A percentile compares a stretch with the other conserved stretches of the same genome.
Conservation (phyloP, 2,329 filamentous ascomycete genomes). For the Fusarium setosum region DNA sequence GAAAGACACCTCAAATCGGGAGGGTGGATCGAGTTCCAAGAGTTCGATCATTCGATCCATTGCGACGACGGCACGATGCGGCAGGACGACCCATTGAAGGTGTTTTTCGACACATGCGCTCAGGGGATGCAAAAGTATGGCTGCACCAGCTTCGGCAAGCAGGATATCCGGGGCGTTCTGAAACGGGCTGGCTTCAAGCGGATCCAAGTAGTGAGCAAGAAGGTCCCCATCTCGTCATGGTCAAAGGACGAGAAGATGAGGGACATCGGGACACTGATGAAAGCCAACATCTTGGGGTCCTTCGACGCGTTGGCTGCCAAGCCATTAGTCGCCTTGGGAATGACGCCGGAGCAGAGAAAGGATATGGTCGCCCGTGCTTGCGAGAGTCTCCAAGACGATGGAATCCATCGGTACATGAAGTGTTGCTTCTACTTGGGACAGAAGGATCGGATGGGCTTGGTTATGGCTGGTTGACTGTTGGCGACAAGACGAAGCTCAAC, state of each 20-base stretch:
- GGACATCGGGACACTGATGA: constrained; percentile 57
- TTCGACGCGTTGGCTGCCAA: constrained; percentile 56
- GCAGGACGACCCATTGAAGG: constrained; percentile 51
- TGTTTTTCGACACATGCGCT: constrained; percentile 48
- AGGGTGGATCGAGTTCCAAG: constrained; percentile 65
- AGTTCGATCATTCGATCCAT: constrained; percentile 53
- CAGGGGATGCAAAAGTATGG: constrained; percentile 50
- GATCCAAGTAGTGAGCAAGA: constrained; percentile 54
- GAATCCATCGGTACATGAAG: constrained; percentile 57
- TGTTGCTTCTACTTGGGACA: constrained; percentile 57
- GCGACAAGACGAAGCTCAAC: background rate
- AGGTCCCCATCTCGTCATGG: constrained; percentile 61
- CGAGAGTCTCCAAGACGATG: constrained; percentile 48
- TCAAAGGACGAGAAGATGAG: constrained; percentile 53
- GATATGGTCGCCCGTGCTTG: constrained; percentile 47
- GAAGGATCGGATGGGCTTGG: constrained; percentile 43
- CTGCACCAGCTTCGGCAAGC: constrained; percentile 50
- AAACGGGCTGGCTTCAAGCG: constrained; percentile 57
- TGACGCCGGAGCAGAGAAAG: constrained; percentile 48
- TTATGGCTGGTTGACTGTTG: background rate
- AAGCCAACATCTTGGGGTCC: constrained; percentile 53
- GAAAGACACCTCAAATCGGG: constrained; percentile 55
- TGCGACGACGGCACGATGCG: constrained; percentile 59
- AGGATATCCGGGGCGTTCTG: constrained; percentile 50
- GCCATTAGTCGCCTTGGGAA: constrained; percentile 53